Base-by-base conservation (phyloP, 2,329 filamentous ascomycete genomes). In the Penicillium aurantiogriseum region DNA sequence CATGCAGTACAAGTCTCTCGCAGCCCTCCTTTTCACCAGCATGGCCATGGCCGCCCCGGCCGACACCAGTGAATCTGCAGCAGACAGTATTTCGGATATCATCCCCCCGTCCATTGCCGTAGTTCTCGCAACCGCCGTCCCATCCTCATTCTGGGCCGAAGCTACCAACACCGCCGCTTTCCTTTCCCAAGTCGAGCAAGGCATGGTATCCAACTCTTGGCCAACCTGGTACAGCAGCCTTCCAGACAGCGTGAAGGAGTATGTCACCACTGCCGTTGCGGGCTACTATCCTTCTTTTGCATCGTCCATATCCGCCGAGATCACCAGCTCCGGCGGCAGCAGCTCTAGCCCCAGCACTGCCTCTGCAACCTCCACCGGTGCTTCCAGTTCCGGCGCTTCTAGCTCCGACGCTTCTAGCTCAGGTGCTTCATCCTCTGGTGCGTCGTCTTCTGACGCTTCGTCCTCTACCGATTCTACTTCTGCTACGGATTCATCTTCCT, bases 191-290 rank as follows among this genome's bases (percentile, higher is more conserved):
- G 50, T 38, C n/a, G 53, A 57, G 42, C 47, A 56, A 21, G 50
- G 58, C 11, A 43, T 64, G 10, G 40, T 55, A 3, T 33, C 57
- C 2, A 58, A 60, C 33, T 38, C 51, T 27, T 65, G 55, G 46
- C 64, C 64, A 2, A 58, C 48, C 6, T 66, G 64, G 64, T 60
- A 59, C 39, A 63, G 35, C 56, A 56, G 43, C 13, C 40, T 66
- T 1, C 63, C 64, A 13, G 56, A 60, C 2, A 54, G 47, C 15
- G 61, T 60, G 10, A 57, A 60, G 47, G 49, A 44, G 15, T 65
- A 53, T 21, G 52, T 54, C 19, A 60, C 63, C 8, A 50, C 63
- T 2, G 61, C 59, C 17, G 52, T 58, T 17, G 19, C 40, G 13
- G 55, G 31, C 0, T 46, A 60, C 25, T 52, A 54, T 31, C 57